Percentiles rank a stretch among this genome's conserved stretches.
phyloP scores from a whole-genome alignment of 345 rosid species.

The Mercurialis annua region DNA sequence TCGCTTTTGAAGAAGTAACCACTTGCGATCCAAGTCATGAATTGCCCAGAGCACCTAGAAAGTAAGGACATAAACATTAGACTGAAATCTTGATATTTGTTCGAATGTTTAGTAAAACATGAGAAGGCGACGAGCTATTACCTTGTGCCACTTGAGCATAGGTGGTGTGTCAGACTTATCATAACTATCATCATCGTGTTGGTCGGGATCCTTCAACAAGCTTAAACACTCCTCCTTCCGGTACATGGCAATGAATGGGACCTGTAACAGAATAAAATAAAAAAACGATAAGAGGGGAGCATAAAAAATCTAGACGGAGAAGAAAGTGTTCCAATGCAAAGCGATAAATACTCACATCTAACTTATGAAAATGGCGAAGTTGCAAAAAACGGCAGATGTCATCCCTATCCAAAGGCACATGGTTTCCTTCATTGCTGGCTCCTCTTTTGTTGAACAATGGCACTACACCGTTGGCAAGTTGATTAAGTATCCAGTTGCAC shows the following conservation, averaged over 20 bases:
- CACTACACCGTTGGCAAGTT: slow-evolving; percentile 43
- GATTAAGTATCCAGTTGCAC: slow-evolving; percentile 70
- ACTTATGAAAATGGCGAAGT: slow-evolving; percentile 76
- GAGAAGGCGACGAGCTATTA: slow-evolving; percentile 23
- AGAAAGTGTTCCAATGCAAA: slow-evolving; percentile 2
- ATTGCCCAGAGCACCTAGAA: slow-evolving; percentile 81
- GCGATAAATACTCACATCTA: slow-evolving; percentile 62
- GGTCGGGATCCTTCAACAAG: slow-evolving; percentile 56
- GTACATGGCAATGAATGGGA: slow-evolving; percentile 94
- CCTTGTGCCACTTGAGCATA: slow-evolving; percentile 80
- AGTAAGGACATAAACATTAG: slow-evolving; percentile 24
- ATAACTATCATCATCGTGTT: slow-evolving; percentile 41
- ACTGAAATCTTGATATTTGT: neutral
- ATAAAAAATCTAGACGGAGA: slow-evolving; percentile 9
- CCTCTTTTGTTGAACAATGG: slow-evolving; percentile 31
- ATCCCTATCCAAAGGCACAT: slow-evolving; percentile 45
- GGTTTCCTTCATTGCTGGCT: slow-evolving; percentile 15
- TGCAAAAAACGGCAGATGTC: slow-evolving; percentile 68
- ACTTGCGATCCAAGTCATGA: slow-evolving; percentile 82
- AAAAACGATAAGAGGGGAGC: slow-evolving; percentile 8
- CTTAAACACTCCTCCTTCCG: slow-evolving; percentile 81
- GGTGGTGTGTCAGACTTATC: slow-evolving; percentile 48
- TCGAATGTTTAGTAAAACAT: neutral
- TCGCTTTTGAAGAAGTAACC: slow-evolving; percentile 93
- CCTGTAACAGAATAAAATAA: slow-evolving; percentile 41